A percentile compares a stretch with the other conserved stretches of the same genome.
phyloP scores from a whole-genome alignment of 1,139 yeast species.

The Ogataea hybrid region DNA sequence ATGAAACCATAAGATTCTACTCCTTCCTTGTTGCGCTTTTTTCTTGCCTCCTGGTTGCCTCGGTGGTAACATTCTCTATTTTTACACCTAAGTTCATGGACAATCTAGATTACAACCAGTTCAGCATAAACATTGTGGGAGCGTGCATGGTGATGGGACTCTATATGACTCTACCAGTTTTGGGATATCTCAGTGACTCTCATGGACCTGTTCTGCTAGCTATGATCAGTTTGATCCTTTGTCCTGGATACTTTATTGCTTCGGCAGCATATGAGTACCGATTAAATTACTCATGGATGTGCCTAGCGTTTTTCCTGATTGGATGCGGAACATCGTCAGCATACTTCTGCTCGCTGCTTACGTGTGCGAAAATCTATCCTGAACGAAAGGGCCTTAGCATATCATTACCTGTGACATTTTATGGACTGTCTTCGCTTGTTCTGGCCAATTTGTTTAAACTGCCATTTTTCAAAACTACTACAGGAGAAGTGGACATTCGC shows the following conservation, averaged over 20 bases:
- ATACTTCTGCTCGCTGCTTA: constrained; percentile 72
- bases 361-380: constrained; percentile 84
- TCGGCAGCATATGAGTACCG: constrained; percentile 33
- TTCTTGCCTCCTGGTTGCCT: constrained; percentile 76
- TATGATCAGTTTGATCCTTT: constrained; percentile 57
- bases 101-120: constrained; percentile 57
- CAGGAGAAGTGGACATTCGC: constrained; percentile 43
- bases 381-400: constrained; percentile 75
- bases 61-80: constrained; percentile 75
- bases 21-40: constrained; percentile 40
- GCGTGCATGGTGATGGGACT: constrained; percentile 77
- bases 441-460: constrained; percentile 55
- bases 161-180: constrained; percentile 77
- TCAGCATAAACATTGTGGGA: constrained; percentile 75
- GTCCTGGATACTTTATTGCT: constrained; percentile 69
- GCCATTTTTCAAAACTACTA: constrained; percentile 35
- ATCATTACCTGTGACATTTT: constrained; percentile 83
- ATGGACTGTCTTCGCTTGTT: constrained; percentile 75
- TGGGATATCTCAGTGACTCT: constrained; percentile 82
- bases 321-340: constrained; percentile 83
- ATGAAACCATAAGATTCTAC: constrained; percentile 30
- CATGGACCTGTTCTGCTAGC: constrained; percentile 81
- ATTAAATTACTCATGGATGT: constrained; percentile 32
- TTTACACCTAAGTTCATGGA: constrained; percentile 70
- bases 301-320: constrained; percentile 50